Evolutionary conservation across 1,284 basidiomycete species (phyloP), one percentile per base, ranked within the genome.

Genomic region (Sporisorium scitamineum): DNA sequence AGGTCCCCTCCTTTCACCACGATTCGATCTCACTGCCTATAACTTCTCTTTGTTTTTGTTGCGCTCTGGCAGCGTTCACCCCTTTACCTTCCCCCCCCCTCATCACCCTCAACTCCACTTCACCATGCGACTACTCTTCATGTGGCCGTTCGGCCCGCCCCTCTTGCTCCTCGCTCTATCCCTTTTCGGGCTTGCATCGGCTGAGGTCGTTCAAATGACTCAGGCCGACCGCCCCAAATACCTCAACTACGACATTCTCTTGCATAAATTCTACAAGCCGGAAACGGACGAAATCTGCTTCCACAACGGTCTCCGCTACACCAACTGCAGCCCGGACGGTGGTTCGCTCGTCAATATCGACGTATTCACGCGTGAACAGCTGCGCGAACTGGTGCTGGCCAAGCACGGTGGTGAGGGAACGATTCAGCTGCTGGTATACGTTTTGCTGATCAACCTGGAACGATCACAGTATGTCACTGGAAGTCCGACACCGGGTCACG

Each of bases 271-370:
- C 31, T 72, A 67, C 64, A 60, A 60, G 8, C 42, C 70, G 0
- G 45, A 14, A 6, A 52, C 61, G 2, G 61, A 64, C 58, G 44
- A 73, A 27, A 45, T 73, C 5, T 73, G 70, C 31, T 42, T 31
- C 34, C 41, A 26, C 29, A 64, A 65, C 24, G 65, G 65, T 18
- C 3, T 69, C 7, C 57, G 61, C 7, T n/a, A 50, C 22, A n/a
- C 44, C 39, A 1, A 20, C 4, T 73, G 70, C 16, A 1, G 4
- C 1, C 29, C 48, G 2, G 70, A 59, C 16, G 7, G 31, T 9
- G 50, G 50, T 9, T 0, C 3, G 1, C 9, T 73, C 1, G 61
- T 73, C 37, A 44, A 61, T 1, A 29, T 73, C 44, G 45, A 48
- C 26, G 1, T 14, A 0, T 1, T 16, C 1, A 16, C 57, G 5